Base-by-base conservation (phyloP, 495 filamentous ascomycete species). In the Penicillium robsamsonii region DNA sequence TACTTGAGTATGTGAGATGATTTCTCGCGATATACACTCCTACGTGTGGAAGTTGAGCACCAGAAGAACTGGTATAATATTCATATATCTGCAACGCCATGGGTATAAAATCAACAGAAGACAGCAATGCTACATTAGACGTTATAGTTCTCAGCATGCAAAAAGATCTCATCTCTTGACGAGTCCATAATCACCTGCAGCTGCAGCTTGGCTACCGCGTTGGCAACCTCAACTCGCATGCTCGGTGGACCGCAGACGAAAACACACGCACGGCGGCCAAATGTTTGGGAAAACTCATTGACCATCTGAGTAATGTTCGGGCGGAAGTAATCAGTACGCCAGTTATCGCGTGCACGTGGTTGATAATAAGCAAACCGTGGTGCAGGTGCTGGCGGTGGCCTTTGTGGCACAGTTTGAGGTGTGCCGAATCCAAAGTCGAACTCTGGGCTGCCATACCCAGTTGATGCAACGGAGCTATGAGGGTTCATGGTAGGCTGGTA, bases 91-190 rank as follows among this genome's bases (percentile, higher is more conserved):
- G 25, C 33, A 46, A 48, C 38, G n/a, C 50, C 31, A 29, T 30
- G 55, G 65, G 63, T 63, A 70, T 67, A 52, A 15, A 55, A 51
- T 57, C 31, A 60, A 43, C 20, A 59, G 52, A 53, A 55, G 53
- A 56, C 15, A 53, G 12, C 49, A 44, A 45, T 20, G 46, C 44
- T 42, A 43, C 45, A 50, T 79, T 66, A 95, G 49, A 93, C 76
- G 38, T 91, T 89, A 73, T 95, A 96, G 69, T 96, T 96, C 79
- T 97, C 93, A 11, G 92, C 87, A 79, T 97, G 93, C 70, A 97
- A 70, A 68, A 91, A 96, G 55, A 97, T 87, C 82, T 97, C 93
- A 66, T 96, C 93, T 43, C 85, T 83, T 49, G 80, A 80, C 17
- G 85, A 81, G 60, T 89, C 86, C 3, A 78, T 81, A 87, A 89